Conservation (phyloP, 2,329 filamentous ascomycete species). For the Neoscytalidium dimidiatum region DNA sequence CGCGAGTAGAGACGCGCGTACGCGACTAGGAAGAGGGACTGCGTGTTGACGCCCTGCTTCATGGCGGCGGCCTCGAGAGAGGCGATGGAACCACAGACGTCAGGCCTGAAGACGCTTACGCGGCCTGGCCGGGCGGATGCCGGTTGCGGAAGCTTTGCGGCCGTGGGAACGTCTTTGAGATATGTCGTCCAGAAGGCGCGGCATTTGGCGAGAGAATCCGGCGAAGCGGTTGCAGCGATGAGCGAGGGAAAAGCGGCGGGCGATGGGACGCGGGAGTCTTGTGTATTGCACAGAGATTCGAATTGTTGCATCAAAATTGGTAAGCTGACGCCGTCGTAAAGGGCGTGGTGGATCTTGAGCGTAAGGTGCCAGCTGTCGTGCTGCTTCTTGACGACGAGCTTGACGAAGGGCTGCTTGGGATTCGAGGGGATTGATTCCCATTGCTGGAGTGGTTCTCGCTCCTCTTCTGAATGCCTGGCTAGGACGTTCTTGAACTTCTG, state of each 20-base stretch:
- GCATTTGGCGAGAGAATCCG: constrained; percentile 27
- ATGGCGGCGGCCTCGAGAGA: constrained; percentile 48
- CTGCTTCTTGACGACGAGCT: constrained; percentile 37
- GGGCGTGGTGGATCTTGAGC: constrained; percentile 73
- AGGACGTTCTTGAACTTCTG: background rate
- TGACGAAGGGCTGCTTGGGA: constrained; percentile 33
- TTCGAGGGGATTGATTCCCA: background rate
- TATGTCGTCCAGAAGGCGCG: constrained; percentile 55
- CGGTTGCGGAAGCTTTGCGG: background rate
- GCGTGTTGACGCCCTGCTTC: constrained; percentile 63
- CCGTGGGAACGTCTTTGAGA: constrained; percentile 29
- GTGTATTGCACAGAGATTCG: constrained; percentile 43
- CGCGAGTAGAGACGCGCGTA: constrained; percentile 59
- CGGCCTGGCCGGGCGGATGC: constrained; percentile 27
- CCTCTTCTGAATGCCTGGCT: background rate
- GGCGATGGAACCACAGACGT: constrained; percentile 39
- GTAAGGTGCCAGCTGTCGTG: constrained; percentile 38
- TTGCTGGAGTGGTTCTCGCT: background rate
- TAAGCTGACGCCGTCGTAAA: constrained; percentile 86
- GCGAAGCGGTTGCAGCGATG: constrained; percentile 8
- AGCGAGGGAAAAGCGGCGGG: background rate
- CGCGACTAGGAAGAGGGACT: constrained; percentile 74
- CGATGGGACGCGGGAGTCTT: background rate
- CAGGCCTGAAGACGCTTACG: constrained; percentile 52
- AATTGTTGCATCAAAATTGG: constrained; percentile 61